Percentiles rank a stretch among this genome's conserved stretches.
phyloP scores from a whole-genome alignment of 441 rosid species.

The Gossypium davidsonii region DNA sequence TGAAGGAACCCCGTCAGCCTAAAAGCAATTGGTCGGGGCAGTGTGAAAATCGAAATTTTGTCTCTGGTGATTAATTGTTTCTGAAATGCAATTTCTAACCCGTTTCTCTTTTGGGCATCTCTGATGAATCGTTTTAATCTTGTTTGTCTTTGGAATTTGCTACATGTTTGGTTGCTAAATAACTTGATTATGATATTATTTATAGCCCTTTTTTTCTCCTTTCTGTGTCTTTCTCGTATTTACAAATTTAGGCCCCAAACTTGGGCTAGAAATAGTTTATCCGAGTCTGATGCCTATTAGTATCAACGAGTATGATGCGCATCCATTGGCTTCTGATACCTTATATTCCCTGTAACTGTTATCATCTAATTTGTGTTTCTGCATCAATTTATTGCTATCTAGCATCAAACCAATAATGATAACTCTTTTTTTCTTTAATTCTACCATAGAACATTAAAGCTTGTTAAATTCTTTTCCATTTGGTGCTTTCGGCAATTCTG shows the following conservation, averaged over 20 bases:
- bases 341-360: neutral
- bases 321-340: neutral
- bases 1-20: constrained; percentile 84
- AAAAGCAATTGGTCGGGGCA: constrained; percentile 78
- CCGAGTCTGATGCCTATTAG: neutral
- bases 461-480: neutral
- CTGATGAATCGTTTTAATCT: constrained; percentile 8
- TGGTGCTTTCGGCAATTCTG: neutral
- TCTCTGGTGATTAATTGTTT: constrained; percentile 89
- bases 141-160: neutral
- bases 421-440: neutral
- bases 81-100: constrained; percentile 56
- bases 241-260: neutral
- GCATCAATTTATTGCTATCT: neutral
- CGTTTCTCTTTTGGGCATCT: neutral
- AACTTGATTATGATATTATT: neutral
- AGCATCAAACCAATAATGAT: neutral
- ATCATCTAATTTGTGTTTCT: neutral
- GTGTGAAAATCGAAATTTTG: constrained; percentile 76
- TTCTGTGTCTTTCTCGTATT: neutral
- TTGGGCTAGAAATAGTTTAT: neutral
- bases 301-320: neutral
- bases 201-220: neutral
- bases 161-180: constrained; percentile 6
- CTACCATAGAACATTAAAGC: neutral